phyloP scores from a whole-genome alignment of 257 asterid species.

The Jasminum sambac region DNA sequence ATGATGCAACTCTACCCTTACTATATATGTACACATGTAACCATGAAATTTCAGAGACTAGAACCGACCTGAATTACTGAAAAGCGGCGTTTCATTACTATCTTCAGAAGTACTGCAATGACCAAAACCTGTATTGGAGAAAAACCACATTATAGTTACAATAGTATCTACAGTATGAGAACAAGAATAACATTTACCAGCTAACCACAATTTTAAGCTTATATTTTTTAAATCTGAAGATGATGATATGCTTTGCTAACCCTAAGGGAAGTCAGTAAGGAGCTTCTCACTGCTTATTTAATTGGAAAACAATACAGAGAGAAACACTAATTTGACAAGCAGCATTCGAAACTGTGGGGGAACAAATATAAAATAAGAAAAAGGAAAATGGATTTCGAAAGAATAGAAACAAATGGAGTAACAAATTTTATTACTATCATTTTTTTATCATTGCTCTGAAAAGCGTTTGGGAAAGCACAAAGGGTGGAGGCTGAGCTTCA shows the following conservation, averaged over 20 bases:
- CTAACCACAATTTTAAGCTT: conserved; percentile 5
- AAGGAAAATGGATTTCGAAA: too few species aligned
- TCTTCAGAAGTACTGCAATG: conserved; percentile 84
- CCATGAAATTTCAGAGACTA: conserved; percentile 8
- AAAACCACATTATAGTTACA: not conserved
- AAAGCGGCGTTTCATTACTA: conserved; percentile 87
- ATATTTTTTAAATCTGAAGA: conserved; percentile 13
- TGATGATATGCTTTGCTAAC: conserved; percentile 21
- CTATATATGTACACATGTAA: conserved; percentile 2
- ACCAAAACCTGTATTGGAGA: conserved; percentile 77
- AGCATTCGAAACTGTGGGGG: not conserved
- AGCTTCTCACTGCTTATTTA: conserved; percentile 13
- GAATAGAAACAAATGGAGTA: too few species aligned
- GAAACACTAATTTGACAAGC: conserved; percentile 3
- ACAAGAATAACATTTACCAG: conserved; percentile 13
- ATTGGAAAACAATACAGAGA: not conserved
- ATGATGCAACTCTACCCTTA: not conserved
- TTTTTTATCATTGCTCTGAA: too few species aligned
- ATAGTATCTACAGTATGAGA: conserved; percentile 2
- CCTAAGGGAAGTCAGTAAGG: conserved; percentile 22
- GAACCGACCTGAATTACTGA: conserved; percentile 89
- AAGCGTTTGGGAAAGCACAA: too few species aligned
- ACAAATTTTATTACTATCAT: too few species aligned
- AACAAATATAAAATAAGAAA: too few species aligned
- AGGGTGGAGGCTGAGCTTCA: too few species aligned